Percentiles rank a stretch among this genome's conserved stretches.
phyloP scores from a whole-genome alignment of 805 yeast genomes.

The Saturnispora quitensis region DNA sequence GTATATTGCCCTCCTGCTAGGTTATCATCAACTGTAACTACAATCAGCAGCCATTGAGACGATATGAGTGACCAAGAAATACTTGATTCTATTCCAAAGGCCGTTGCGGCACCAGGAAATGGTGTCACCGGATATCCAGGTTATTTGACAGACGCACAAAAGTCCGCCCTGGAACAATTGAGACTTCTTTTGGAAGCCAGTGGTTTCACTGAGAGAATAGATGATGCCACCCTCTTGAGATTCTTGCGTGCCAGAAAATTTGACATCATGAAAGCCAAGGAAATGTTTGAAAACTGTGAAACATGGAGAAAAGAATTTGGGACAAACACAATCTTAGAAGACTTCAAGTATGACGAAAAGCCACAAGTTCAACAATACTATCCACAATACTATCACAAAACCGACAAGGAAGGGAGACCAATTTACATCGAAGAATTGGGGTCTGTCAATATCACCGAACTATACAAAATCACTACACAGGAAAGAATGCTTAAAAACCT shows the following conservation, averaged over 20 bases:
- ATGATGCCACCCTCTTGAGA: conserved; percentile 76
- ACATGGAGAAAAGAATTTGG: conserved; percentile 87
- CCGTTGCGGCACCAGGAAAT: conserved; percentile 43
- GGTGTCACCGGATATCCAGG: conserved; percentile 75
- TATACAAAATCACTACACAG: conserved; percentile 89
- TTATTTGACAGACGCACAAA: conserved; percentile 61
- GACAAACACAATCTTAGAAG: conserved; percentile 74
- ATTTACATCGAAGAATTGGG: conserved; percentile 93
- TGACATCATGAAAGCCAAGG: conserved; percentile 66
- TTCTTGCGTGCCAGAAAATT: conserved; percentile 94
- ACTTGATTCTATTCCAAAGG: conserved; percentile 29
- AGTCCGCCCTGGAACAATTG: conserved; percentile 46
- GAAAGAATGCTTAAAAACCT: conserved; percentile 93
- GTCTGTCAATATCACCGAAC: conserved; percentile 75
- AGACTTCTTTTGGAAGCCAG: conserved; percentile 46
- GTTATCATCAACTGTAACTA: background rate
- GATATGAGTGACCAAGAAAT: conserved; percentile 22
- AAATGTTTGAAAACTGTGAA: conserved; percentile 82
- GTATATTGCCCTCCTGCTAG: background rate
- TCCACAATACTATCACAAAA: conserved; percentile 96
- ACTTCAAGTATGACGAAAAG: conserved; percentile 90
- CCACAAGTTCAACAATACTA: conserved; percentile 79
- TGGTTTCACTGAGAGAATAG: conserved; percentile 72
- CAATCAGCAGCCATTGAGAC: background rate
- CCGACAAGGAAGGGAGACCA: conserved; percentile 95